These are phyloP conservation scores for Plasmodium billcollinsi DNA, from an alignment of 169 alveolate species.

Conservation along the genomic window DNA sequence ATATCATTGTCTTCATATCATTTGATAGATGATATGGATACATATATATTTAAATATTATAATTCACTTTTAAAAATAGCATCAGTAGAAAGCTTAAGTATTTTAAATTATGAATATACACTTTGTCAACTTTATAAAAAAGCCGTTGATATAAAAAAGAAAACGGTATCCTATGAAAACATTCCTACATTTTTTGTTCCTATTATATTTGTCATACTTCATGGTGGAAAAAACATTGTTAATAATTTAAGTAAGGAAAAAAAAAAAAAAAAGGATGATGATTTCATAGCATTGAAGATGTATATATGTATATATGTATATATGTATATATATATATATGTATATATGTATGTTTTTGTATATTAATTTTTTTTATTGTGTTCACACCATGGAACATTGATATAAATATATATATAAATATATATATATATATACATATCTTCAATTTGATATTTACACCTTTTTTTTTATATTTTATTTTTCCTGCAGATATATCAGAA, in stretches of 20 bases:
- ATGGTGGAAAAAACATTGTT: constrained; percentile 43
- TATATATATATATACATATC: not conserved
- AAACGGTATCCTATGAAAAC: constrained; percentile 25
- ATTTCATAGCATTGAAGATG: not conserved
- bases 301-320: not conserved
- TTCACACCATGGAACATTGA: not conserved
- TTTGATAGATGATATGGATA: constrained; percentile 39
- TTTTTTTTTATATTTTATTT: not conserved
- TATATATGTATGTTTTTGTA: not conserved
- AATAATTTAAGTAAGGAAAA: constrained; percentile 20
- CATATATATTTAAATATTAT: constrained; percentile 48
- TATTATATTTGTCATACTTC: constrained; percentile 39
- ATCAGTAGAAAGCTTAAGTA: not conserved
- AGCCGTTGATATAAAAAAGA: constrained; percentile 30
- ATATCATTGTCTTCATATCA: constrained; percentile 35
- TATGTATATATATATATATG: not conserved
- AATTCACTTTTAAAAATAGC: constrained; percentile 37
- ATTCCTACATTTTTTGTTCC: constrained; percentile 60
- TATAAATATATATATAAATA: not conserved
- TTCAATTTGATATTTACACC: not conserved
- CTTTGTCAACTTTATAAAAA: constrained; percentile 42
- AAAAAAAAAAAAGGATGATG: not conserved
- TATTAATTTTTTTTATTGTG: not conserved
- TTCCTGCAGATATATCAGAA: constrained; percentile 30
- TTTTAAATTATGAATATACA: constrained; percentile 41